Evolutionary conservation across 495 filamentous ascomycete genomes (phyloP), one percentile per base, ranked within the genome.

Genomic region (Amorphotheca resinae): DNA sequence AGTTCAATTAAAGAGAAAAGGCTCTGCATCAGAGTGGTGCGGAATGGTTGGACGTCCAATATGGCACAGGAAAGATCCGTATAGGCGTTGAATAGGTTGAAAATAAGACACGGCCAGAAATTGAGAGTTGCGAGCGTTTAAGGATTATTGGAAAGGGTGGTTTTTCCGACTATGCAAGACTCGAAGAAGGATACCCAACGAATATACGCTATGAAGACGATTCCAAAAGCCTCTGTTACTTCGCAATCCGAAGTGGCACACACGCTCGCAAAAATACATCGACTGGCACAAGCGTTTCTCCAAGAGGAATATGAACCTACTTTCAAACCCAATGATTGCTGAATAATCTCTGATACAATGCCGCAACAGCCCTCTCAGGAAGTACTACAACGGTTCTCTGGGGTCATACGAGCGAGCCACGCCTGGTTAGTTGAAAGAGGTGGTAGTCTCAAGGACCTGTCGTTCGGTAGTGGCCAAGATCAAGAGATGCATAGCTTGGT

Each of bases 201-300:
- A 50, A 94, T 95, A 57, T 96, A 96, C 58, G 89, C 89, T 42
- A 77, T 96, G 52, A 96, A 96, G 72, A 94, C 87, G 21, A 86
- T 95, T 55, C 85, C 89, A 50, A 96, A 96, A 63, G 85, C 87
- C 32, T 89, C 95, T 63, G 95, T 96, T 63, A 96, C 95, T 57
- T 95, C 91, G 22, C 72, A 91, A 33, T 95, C 88, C 22, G 91
- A 96, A 68, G 91, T 95, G 16, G 84, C 91, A 15, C 91, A 96
- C 53, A 95, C 89, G 1, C 73, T 96, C n/a, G n/a, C n/a, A n/a
- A n/a, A n/a, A n/a, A n/a, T n/a, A n/a, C 56, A 93, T 96, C 47
- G 89, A 96, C 62, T 96, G 89, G 89, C 77, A 85, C 54, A 94
- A 93, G 64, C 73, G n/a, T n/a, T 96, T 22, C 65, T 96, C 28